Evolutionary conservation across 164 flowering plant genomes (phyloP), one percentile per base, ranked within the genome.

Genomic region (Piper longum): DNA sequence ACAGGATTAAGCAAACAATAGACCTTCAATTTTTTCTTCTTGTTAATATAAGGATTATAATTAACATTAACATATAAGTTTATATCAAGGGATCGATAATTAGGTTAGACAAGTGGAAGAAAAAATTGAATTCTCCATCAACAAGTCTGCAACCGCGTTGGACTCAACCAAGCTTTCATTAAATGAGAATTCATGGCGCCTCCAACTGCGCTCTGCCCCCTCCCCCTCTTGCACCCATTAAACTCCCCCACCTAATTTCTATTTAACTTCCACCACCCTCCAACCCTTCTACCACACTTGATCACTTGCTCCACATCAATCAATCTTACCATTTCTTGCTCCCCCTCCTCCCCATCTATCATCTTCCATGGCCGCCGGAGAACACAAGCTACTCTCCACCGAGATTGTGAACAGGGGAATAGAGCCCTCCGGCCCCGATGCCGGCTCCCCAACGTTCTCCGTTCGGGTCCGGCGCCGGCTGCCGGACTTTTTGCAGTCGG

Each of bases 341-440:
- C 26, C 43, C 45, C 6, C 54, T 16, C 48, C 58, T 36, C 36
- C 7, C 2, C 16, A 4, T 7, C 56, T 16, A 11, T 18, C 4
- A 61, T 42, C 40, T 11, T 1, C 19, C 42, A 80, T 80, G 85
- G 80, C 81, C 9, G 81, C 82, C 9, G 80, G 65, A 13, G 98
- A 88, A 57, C 83, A 85, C 45, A 75, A 84, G 6, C 81, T 85
- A 9, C 74, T 91, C 16, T 84, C 96, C 16, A 85, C 98, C 1
- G 98, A 91, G 74, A 88, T 91, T 14, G 91, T 88, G 7, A 84
- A 84, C 85, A 82, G 95, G 0, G 95, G 95, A 44, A 74, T 88
- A n/a, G 89, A 87, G 70, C 69, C 83, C 5, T 71, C 86, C 5
- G 91, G 93, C 0, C 91, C 97, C 16, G 84, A 90, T 41, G 93